A percentile compares a stretch with the other conserved stretches of the same genome.
These are phyloP conservation scores for Candida vartiovaarae DNA, from an alignment of 805 yeast genomes.

Conservation along the genomic window DNA sequence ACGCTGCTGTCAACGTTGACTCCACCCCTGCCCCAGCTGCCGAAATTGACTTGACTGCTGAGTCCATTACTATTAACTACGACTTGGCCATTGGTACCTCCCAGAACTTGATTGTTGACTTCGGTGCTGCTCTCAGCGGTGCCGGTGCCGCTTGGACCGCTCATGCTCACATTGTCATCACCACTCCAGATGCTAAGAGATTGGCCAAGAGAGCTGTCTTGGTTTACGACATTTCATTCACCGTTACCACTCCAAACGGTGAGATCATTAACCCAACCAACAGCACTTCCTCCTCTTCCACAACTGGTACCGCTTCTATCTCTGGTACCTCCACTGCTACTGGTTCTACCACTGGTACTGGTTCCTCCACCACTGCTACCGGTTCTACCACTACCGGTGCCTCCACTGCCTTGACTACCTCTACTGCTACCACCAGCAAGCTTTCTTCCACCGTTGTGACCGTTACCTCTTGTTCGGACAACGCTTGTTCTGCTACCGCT, in stretches of 20 bases:
- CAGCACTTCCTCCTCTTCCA: slow-evolving; percentile 9
- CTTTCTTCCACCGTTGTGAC: slow-evolving; percentile 11
- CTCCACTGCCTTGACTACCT: slow-evolving; percentile 7
- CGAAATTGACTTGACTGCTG: background rate
- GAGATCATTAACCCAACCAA: background rate
- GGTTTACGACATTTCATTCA: slow-evolving; percentile 4
- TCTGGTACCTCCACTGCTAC: slow-evolving; percentile 8
- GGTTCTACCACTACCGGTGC: slow-evolving; percentile 9
- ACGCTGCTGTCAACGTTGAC: slow-evolving; percentile 1
- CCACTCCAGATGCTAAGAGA: slow-evolving; percentile 1
- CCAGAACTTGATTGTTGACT: slow-evolving; percentile 1
- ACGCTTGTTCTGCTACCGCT: slow-evolving; percentile 23
- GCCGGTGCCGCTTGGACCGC: slow-evolving; percentile 9
- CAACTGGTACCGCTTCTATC: slow-evolving; percentile 15
- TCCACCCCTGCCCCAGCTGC: slow-evolving; percentile 2
- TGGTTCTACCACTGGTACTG: slow-evolving; percentile 10
- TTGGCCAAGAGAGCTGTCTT: slow-evolving; percentile 10
- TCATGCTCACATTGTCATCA: slow-evolving; percentile 6
- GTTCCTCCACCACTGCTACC: slow-evolving; percentile 10
- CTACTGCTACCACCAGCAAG: slow-evolving; percentile 12
- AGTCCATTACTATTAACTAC: background rate
- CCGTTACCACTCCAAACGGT: slow-evolving; percentile 9
- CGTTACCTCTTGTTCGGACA: slow-evolving; percentile 25
- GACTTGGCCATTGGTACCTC: background rate
- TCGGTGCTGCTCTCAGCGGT: slow-evolving; percentile 5